Evolutionary conservation across 208 protist species (phyloP).

Genomic region (Trichomonas tenax): DNA sequence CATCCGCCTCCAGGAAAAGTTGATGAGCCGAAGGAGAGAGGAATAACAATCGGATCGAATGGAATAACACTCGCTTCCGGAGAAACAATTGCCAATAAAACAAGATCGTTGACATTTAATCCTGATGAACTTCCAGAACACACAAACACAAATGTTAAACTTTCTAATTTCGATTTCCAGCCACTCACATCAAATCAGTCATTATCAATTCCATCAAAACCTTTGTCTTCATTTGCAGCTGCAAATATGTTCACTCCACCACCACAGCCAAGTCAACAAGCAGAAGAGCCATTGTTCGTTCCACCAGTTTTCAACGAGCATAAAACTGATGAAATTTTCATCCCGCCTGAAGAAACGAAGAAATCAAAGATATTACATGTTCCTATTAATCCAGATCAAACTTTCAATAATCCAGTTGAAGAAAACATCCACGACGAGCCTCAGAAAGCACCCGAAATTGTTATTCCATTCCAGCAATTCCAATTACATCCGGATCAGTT

Average conservation of each 20-base stretch:
- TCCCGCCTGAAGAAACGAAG: background rate
- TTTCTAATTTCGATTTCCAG: background rate
- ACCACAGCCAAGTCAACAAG: background rate
- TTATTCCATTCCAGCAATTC: background rate
- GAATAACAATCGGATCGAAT: background rate
- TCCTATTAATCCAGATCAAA: background rate
- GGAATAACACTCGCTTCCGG: background rate
- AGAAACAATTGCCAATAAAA: background rate
- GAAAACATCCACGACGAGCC: background rate
- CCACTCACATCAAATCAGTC: background rate
- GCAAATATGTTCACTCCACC: background rate
- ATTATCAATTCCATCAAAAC: background rate
- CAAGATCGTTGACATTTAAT: background rate
- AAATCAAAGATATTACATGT: background rate
- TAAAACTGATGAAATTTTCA: background rate
- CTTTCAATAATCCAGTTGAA: background rate
- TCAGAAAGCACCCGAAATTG: background rate
- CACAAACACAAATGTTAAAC: background rate
- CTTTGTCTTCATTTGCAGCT: background rate
- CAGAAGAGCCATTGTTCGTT: background rate
- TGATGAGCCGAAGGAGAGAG: background rate
- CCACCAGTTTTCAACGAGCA: background rate
- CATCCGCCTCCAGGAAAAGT: background rate
- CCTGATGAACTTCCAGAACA: background rate
- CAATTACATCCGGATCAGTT: background rate